Percentiles rank a stretch among this genome's conserved stretches.
phyloP scores from a whole-genome alignment of 176 grass and related monocot genomes.

The Musa itinerans region DNA sequence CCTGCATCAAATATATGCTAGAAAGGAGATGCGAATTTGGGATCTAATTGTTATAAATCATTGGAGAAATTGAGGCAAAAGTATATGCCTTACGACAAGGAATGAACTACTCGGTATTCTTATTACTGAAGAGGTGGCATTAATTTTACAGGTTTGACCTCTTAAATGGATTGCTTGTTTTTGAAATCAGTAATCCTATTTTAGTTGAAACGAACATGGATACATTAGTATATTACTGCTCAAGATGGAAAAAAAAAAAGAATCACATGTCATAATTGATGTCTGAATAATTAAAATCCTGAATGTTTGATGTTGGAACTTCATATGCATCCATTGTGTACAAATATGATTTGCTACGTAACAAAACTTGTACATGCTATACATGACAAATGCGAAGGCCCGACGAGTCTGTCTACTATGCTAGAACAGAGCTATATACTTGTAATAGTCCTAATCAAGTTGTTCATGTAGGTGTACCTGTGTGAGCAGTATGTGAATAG shows the following conservation, averaged over 20 bases:
- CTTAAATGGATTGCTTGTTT: too few species aligned
- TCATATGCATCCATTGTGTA: too few species aligned
- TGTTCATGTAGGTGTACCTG: constrained; percentile 46
- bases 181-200: too few species aligned
- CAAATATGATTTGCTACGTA: too few species aligned
- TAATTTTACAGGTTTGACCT: neutral
- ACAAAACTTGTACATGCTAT: too few species aligned
- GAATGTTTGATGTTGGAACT: neutral
- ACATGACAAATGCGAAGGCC: too few species aligned
- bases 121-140: neutral
- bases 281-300: neutral
- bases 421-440: too few species aligned
- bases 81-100: neutral
- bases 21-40: neutral
- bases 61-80: neutral
- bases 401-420: too few species aligned
- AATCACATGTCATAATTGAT: neutral
- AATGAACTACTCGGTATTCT: neutral
- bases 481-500: too few species aligned
- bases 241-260: neutral
- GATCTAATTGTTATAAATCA: neutral
- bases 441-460: neutral
- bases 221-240: neutral
- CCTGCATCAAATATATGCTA: neutral
- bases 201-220: too few species aligned